Base-by-base conservation (phyloP, 73 alveolate species). In the Symbiodinium natans region DNA sequence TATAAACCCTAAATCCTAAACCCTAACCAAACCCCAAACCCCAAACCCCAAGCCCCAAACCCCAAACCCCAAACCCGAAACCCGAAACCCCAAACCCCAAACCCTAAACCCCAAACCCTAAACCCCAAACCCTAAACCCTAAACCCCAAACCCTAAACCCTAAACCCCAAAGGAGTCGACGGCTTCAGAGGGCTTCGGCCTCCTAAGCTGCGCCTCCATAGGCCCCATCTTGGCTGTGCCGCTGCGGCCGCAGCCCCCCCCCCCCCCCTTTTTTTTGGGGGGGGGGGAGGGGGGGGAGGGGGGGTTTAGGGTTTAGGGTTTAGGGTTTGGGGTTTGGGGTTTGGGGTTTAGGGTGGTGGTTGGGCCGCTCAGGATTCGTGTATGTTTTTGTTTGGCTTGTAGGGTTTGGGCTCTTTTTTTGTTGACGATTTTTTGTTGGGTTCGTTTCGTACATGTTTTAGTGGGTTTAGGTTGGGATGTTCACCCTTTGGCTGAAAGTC, bases 201-300 rank as follows among this genome's bases (percentile, higher is more conserved):
- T 80, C 34, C 25, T 39, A 9, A 73, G 84, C 84, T 73, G 84
- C 41, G 84, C 84, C 84, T 73, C 84, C 29, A 73, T 73, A 4
- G 84, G 84, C n/a, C 84, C 84, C 29, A 73, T 73, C 84, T 42
- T 73, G 84, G 84, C 84, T 10, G 84, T 73, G 84, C 41, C 27
- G 42, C 84, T 33, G 82, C 23, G 46, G 43, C 41, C 3, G 41
- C 42, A 5, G 77, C 29, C 3, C 77, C 8, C 31, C 77, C 59
- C 59, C 6, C 6, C 6, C 59, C 59, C 13, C 13, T 9, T 6
- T 46, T 9, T 6, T 46, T 46, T 9, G 6, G 13, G 59, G 59
- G 59, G 6, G 6, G 6, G 13, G 59, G 59, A 9, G 6, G 21
- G 6, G 13, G 59, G 59, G 13, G 6, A 9, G 2, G 31, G 33